These are phyloP conservation scores for Halteria grandinella DNA, from an alignment of 73 alveolate species.

Conservation along the genomic window DNA sequence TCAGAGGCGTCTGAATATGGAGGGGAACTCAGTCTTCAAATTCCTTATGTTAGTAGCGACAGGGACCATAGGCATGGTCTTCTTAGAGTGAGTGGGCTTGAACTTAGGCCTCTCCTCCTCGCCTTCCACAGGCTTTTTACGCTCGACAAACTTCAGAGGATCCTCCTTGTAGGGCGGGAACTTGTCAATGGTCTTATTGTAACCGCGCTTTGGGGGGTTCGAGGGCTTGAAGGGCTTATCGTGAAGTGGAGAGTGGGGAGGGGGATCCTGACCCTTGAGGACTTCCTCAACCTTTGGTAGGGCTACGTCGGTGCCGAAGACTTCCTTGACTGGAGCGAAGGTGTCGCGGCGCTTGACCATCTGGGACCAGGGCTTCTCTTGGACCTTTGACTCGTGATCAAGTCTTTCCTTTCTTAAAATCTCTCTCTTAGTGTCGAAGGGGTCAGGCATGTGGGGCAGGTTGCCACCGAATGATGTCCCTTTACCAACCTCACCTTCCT, in stretches of 20 bases:
- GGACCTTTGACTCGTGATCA: constrained; percentile 50
- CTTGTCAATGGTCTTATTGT: constrained; percentile 54
- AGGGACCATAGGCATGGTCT: constrained; percentile 48
- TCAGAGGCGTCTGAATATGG: constrained; percentile 60
- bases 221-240: constrained; percentile 72
- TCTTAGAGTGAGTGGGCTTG: constrained; percentile 50
- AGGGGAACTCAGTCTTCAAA: constrained; percentile 60
- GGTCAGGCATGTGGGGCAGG: constrained; percentile 53
- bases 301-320: constrained; percentile 46
- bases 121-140: constrained; percentile 37
- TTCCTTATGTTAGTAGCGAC: constrained; percentile 59
- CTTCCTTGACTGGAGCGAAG: constrained; percentile 25
- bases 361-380: constrained; percentile 53
- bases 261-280: constrained; percentile 12
- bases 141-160: constrained; percentile 42
- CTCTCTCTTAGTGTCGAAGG: constrained; percentile 66
- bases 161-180: constrained; percentile 70
- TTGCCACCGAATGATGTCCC: constrained; percentile 46
- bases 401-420: constrained; percentile 43
- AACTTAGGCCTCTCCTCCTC: constrained; percentile 59
- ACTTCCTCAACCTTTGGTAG: constrained; percentile 5
- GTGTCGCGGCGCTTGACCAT: constrained; percentile 42
- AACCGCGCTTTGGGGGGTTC: constrained; percentile 71
- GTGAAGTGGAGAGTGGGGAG: constrained; percentile 24
- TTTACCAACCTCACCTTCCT: constrained; percentile 62